Conservation (phyloP, 176 grass and related monocot genomes). For the Triticum monococcum region DNA sequence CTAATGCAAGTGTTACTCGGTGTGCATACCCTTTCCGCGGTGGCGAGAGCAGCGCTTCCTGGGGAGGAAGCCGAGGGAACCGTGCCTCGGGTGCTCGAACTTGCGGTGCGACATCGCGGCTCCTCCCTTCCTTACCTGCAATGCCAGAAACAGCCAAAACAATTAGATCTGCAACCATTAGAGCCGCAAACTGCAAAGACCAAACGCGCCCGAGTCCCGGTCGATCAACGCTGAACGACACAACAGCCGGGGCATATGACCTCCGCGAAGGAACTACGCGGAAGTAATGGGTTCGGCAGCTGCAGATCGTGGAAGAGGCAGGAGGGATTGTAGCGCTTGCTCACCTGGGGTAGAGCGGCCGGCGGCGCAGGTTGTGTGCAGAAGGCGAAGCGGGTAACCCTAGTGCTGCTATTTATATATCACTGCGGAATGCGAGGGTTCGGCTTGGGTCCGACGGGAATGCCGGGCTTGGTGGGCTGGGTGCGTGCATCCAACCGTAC, state of each 20-base stretch:
- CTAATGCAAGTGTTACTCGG: background rate
- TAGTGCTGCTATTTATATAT: constrained; percentile 39
- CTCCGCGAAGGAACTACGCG: background rate
- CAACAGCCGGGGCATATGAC: background rate
- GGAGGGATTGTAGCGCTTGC: background rate
- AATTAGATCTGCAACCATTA: background rate
- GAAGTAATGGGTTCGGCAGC: background rate
- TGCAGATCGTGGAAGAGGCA: too few species aligned
- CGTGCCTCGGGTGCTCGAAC: constrained; percentile 98
- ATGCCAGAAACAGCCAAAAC: background rate
- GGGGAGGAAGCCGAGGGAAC: constrained; percentile 92
- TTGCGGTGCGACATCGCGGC: constrained; percentile 88
- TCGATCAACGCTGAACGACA: background rate
- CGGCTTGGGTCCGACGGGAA: constrained; percentile 8
- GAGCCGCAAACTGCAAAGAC: background rate
- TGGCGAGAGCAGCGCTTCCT: constrained; percentile 88
- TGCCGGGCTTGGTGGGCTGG: background rate
- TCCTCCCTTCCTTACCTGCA: constrained; percentile 57
- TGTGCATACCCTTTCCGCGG: constrained; percentile 79
- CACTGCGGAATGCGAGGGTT: constrained; percentile 26
- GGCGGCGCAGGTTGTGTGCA: background rate
- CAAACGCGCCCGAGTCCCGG: background rate
- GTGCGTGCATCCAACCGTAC: background rate
- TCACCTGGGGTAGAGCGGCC: constrained; percentile 31
- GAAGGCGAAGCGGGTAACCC: constrained; percentile 33